phyloP scores from a whole-genome alignment of 139 green algal species.

The Tetraselmis chui region DNA sequence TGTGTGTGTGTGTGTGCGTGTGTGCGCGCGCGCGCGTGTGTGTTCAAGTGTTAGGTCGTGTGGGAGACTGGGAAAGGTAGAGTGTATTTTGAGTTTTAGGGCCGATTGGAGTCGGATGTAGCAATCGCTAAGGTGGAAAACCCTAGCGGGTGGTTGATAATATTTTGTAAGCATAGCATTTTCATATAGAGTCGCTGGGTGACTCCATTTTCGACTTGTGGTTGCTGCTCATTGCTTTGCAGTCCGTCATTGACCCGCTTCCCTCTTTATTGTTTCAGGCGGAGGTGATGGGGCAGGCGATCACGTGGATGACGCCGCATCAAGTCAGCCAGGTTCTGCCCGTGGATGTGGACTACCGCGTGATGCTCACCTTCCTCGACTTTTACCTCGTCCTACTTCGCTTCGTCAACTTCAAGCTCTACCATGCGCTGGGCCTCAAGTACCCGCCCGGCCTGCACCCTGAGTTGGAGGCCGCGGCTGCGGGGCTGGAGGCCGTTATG shows the following conservation, averaged over 20 bases:
- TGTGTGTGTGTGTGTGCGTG: too few relatives aligned
- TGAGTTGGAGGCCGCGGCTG: constrained; percentile 65
- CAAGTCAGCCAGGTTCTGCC: constrained; percentile 77
- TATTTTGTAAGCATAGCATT: too few relatives aligned
- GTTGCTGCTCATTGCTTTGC: not conserved
- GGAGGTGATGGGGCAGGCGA: constrained; percentile 77
- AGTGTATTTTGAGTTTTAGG: too few relatives aligned
- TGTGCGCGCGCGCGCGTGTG: too few relatives aligned
- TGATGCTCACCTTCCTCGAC: constrained; percentile 99
- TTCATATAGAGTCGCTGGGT: too few relatives aligned
- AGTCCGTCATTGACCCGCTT: too few relatives aligned
- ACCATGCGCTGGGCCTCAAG: constrained; percentile 68
- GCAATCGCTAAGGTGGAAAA: too few relatives aligned
- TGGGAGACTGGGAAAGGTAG: too few relatives aligned
- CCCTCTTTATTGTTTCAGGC: too few relatives aligned
- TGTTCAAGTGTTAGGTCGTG: too few relatives aligned
- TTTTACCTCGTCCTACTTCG: constrained; percentile 85
- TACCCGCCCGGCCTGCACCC: constrained; percentile 86
- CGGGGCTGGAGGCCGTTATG: constrained; percentile 70
- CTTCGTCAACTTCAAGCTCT: constrained; percentile 97
- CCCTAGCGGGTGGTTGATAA: too few relatives aligned
- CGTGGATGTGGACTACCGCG: constrained; percentile 91
- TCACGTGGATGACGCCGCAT: constrained; percentile 97
- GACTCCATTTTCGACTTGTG: not conserved
- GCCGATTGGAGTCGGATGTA: too few relatives aligned